These are phyloP conservation scores for Linanthus parryae DNA, from an alignment of 148 eudicot genomes.

Conservation along the genomic window DNA sequence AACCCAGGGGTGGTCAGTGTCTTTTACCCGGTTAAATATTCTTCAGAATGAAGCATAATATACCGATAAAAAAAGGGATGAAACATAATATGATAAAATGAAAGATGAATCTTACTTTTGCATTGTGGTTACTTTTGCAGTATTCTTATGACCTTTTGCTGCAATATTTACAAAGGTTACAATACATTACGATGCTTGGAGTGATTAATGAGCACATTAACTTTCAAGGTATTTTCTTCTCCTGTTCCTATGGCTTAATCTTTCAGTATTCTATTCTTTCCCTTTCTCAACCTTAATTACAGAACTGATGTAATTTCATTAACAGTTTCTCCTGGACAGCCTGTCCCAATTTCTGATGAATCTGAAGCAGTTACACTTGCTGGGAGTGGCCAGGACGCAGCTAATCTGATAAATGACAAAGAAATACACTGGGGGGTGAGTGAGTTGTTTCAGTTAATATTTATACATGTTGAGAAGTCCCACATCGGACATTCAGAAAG, in stretches of 20 bases:
- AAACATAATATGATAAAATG: too few species aligned
- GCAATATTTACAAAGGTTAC: conserved; percentile 80
- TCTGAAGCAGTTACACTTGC: conserved; percentile 80
- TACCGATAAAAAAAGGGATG: too few species aligned
- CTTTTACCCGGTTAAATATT: too few species aligned
- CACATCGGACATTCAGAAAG: too few species aligned
- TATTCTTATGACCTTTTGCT: conserved; percentile 85
- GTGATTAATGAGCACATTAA: conserved; percentile 92
- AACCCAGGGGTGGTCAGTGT: too few species aligned
- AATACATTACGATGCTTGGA: conserved; percentile 85
- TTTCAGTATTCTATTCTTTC: background rate
- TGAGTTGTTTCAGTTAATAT: conserved; percentile 5
- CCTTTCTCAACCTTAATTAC: background rate
- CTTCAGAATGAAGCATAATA: too few species aligned
- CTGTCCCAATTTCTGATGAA: conserved; percentile 76
- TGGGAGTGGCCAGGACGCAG: conserved; percentile 90
- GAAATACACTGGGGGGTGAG: conserved; percentile 99
- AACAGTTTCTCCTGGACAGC: conserved; percentile 88
- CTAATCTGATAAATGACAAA: conserved; percentile 83
- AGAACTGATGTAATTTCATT: conserved; percentile 12
- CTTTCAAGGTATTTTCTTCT: conserved; percentile 56
- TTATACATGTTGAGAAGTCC: too few species aligned
- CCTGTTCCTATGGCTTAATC: background rate
- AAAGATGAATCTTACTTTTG: conserved; percentile 10
- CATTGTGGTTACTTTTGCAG: conserved; percentile 24